Base-by-base conservation (phyloP, 352 stramenopile species). In the Thalassiosira allenii region DNA sequence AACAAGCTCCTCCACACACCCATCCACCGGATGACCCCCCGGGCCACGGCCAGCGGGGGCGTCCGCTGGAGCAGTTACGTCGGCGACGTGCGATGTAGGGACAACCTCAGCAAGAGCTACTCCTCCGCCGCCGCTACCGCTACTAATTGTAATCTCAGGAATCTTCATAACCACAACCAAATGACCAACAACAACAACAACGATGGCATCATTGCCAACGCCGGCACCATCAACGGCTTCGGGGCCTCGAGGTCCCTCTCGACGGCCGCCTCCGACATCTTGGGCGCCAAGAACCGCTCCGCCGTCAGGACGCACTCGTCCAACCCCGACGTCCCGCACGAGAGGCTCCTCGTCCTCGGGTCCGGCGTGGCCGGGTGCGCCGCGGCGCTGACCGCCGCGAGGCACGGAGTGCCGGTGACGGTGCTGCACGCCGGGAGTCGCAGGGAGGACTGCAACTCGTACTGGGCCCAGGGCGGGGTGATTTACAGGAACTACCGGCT, bases 401-500 rank as follows among this genome's bases (percentile, higher is more conserved):
- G 89, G 67, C 33, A 92, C 56, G 49, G 86, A 27, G 87, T 94
- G 41, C 86, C 82, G 1, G 77, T 88, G 0, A 94, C 84, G 0
- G 44, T 94, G 3, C 34, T 94, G 0, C 91, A 87, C 79, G 89
- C 89, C 11, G 89, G 89, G 12, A 65, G 30, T 44, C 17, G 81
- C 11, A 54, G 71, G 5, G 59, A 68, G 1, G 93, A 98, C 83
- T 98, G 96, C 82, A 98, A 98, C 67, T 98, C 94, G 1, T 98
- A 96, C 74, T 98, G 96, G 89, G 96, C 96, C 2, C 96, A 98
- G 77, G 96, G 96, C 27, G 96, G 96, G 3, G 98, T 98, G 73
- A 98, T 98, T 67, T 98, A 98, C 89, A 43, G 84, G 17, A 92
- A 92, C 61, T 90, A 91, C 64, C 56, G 52, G 32, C 53, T 81